These are phyloP conservation scores for Neopestalotiopsis sp. DNA, from an alignment of 2,329 filamentous ascomycete genomes.

Conservation along the genomic window DNA sequence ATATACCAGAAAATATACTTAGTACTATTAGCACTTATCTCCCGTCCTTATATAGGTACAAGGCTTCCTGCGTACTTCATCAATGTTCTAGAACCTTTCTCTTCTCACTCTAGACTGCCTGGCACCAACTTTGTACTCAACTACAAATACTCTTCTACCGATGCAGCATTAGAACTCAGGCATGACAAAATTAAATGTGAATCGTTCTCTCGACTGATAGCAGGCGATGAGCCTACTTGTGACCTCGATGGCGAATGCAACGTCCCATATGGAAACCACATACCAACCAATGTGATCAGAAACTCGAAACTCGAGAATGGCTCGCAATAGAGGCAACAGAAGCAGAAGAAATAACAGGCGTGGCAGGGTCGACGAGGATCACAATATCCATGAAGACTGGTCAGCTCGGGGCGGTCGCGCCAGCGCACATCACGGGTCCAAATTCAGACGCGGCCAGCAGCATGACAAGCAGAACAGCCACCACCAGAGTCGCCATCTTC, in stretches of 20 bases:
- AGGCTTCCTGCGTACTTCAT: not conserved
- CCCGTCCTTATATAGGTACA: not conserved
- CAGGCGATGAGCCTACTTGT: not conserved
- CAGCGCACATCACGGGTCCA: not conserved
- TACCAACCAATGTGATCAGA: not conserved
- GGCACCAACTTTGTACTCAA: not conserved
- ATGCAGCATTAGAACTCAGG: not conserved
- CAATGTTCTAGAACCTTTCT: not conserved
- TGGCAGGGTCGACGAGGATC: not conserved
- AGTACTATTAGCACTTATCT: not conserved
- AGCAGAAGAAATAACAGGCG: not conserved
- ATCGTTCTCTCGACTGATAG: not conserved
- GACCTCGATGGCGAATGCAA: not conserved
- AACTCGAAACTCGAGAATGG: not conserved
- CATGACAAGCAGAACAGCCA: not conserved
- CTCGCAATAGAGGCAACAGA: not conserved
- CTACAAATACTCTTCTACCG: not conserved
- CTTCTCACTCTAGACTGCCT: not conserved
- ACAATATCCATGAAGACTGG: not conserved
- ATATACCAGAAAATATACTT: not conserved
- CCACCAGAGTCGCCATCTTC: not conserved
- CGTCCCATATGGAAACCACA: not conserved
- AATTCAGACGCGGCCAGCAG: not conserved
- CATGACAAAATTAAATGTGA: not conserved
- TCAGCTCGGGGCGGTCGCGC: not conserved